These are phyloP conservation scores for Volvox reticuliferus DNA, from an alignment of 139 green algal genomes.

Conservation along the genomic window DNA sequence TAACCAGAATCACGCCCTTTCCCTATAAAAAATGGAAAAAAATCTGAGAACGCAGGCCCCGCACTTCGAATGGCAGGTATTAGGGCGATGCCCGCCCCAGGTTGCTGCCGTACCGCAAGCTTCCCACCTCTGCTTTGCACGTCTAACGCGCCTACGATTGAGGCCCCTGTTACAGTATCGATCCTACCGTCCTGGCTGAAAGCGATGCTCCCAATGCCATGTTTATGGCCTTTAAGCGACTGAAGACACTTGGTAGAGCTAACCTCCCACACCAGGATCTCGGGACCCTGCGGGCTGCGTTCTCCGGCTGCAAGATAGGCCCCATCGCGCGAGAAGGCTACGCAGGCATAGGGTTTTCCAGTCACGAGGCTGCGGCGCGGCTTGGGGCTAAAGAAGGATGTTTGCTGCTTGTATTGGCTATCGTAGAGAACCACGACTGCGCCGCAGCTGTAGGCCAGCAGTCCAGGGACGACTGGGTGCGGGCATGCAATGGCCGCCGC, in stretches of 20 bases:
- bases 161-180: too few species aligned
- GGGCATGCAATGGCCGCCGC: not conserved
- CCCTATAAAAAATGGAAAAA: too few species aligned
- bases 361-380: not conserved
- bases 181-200: constrained; percentile 64
- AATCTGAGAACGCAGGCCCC: too few species aligned
- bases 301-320: constrained; percentile 64
- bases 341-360: constrained; percentile 28
- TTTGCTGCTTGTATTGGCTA: constrained; percentile 39
- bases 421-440: constrained; percentile 50
- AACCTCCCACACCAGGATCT: constrained; percentile 57
- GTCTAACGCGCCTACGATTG: too few species aligned
- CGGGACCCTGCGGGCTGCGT: constrained; percentile 3
- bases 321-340: constrained; percentile 52
- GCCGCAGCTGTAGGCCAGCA: constrained; percentile 50
- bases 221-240: constrained; percentile 56
- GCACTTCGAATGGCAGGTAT: too few species aligned
- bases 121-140: too few species aligned
- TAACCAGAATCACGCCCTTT: too few species aligned
- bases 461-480: not conserved
- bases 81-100: too few species aligned
- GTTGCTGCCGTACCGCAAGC: too few species aligned
- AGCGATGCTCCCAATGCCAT: constrained; percentile 50
- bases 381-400: constrained; percentile 37
- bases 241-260: constrained; percentile 27